A percentile compares a stretch with the other conserved stretches of the same genome.
Conservation (phyloP, 495 filamentous ascomycete genomes). For the Trichoderma virens region DNA sequence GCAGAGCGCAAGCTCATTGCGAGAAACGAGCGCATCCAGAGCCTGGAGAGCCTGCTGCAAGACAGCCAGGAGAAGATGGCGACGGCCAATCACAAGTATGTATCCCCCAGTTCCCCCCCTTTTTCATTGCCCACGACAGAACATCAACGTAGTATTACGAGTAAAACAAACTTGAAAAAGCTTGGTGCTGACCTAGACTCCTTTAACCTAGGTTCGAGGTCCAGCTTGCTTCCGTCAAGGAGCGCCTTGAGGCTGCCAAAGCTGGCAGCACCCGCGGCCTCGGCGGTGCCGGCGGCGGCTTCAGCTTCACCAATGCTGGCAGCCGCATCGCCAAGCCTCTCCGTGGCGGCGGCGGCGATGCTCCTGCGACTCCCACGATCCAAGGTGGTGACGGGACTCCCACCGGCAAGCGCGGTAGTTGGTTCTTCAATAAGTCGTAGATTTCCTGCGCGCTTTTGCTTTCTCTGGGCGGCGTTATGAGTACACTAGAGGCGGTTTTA, state of each 20-base stretch:
- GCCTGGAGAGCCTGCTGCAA: slow-evolving; percentile 82
- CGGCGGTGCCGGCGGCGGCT: slow-evolving; percentile 55
- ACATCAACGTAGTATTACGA: neutral
- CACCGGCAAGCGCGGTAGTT: slow-evolving; percentile 45
- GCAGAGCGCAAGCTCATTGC: slow-evolving; percentile 95
- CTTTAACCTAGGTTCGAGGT: slow-evolving; percentile 70
- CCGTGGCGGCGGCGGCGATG: slow-evolving; percentile 68
- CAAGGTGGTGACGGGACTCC: slow-evolving; percentile 21
- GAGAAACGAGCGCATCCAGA: slow-evolving; percentile 91
- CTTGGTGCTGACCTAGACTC: slow-evolving; percentile 7
- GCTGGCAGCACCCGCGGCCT: slow-evolving; percentile 77
- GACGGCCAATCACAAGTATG: slow-evolving; percentile 89
- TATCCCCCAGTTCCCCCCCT: slow-evolving; percentile 15
- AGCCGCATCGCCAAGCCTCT: slow-evolving; percentile 96
- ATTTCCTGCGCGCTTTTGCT: neutral
- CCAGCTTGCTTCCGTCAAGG: slow-evolving; percentile 94
- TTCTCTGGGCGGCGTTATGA: neutral
- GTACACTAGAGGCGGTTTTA: slow-evolving; percentile 6
- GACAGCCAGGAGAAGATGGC: slow-evolving; percentile 97
- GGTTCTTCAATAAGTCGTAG: slow-evolving; percentile 49
- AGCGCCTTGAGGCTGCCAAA: slow-evolving; percentile 93
- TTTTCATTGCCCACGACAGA: slow-evolving; percentile 1
- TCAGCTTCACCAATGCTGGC: slow-evolving; percentile 65
- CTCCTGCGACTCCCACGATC: slow-evolving; percentile 40
- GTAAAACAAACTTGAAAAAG: slow-evolving; percentile 9